Base-by-base conservation (phyloP, 2,329 filamentous ascomycete genomes). In the Diplodia scrobiculata region DNA sequence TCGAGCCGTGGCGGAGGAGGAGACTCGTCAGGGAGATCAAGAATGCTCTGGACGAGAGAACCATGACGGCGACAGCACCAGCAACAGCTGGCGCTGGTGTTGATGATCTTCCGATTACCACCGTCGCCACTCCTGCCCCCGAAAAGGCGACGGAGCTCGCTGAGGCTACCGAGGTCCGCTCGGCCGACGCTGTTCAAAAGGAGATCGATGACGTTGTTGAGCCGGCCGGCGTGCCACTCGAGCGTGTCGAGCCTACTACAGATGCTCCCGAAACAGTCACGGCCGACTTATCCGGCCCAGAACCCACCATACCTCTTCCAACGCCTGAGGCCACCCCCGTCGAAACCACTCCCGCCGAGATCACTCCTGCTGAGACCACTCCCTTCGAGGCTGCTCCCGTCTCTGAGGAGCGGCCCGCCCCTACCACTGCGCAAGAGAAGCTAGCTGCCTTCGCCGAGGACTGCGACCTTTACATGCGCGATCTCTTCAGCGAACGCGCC, bases 1-100 rank as follows among this genome's bases (percentile, higher is more conserved):
- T 97, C 68, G 94, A 99, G 83, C 95, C 95, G 3, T 98, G 94
- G 92, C 87, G 92, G 71, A 83, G 95, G 71, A 84, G 82, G 73
- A 84, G 92, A 72, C 85, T 99, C 68, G 91, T 98, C 67, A 87
- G 84, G 71, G 93, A 92, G 77, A 89, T 92, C 66, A 77, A 76
- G 67, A 71, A 63, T 19, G 69, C 74, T 1, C 59, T 79, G 32
- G 69, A 70, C 7, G 76, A 78, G 62, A 75, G 77, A 32, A 73
- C 72, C 47, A 65, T 69, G 17, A 68, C 69, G 13, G 45, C 62
- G 10, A n/a, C 36, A 11, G 45, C 19, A 1, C 63, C 53, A 41
- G 41, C 45, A n/a, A 36, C 34, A 11, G 9, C 27, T 10, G 55
- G 32, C 21, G 38, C 41, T 25, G 41, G 41, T 2, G 25, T 27